These are phyloP conservation scores for Fusarium praegraminearum DNA, from an alignment of 2,329 filamentous ascomycete species.

Conservation along the genomic window DNA sequence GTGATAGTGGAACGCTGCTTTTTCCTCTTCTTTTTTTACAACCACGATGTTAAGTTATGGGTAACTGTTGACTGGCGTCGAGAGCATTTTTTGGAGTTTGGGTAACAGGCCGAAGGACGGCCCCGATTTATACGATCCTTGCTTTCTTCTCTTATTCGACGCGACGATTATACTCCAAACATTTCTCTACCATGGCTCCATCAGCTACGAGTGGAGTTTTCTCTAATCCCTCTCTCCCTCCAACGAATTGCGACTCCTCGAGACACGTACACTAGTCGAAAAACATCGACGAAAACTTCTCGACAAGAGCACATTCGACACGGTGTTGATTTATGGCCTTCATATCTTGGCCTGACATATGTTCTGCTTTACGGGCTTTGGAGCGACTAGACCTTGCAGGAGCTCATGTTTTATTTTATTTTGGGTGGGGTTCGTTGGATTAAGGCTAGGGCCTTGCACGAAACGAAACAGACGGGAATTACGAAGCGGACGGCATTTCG, in stretches of 20 bases:
- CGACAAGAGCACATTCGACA: constrained; percentile 28
- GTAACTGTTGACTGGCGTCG: constrained; percentile 43
- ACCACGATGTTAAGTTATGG: constrained; percentile 43
- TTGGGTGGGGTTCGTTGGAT: constrained; percentile 30
- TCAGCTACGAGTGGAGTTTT: constrained; percentile 22
- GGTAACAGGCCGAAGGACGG: constrained; percentile 41
- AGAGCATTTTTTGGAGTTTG: constrained; percentile 48
- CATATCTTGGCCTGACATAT: constrained; percentile 33
- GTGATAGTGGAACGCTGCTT: constrained; percentile 57
- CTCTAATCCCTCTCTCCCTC: constrained; percentile 24
- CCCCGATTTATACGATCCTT: constrained; percentile 40
- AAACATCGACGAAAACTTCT: constrained; percentile 21
- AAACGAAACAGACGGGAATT: constrained; percentile 27
- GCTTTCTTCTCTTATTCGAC: constrained; percentile 31
- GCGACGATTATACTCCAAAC: constrained; percentile 34
- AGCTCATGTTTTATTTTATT: constrained; percentile 26
- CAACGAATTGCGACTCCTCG: constrained; percentile 26
- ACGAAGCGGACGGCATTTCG: constrained; percentile 19
- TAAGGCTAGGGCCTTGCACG: constrained; percentile 33
- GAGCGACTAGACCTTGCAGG: constrained; percentile 40
- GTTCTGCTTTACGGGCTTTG: constrained; percentile 31
- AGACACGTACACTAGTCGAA: constrained; percentile 15
- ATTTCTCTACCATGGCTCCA: constrained; percentile 28
- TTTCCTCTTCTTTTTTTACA: constrained; percentile 5
- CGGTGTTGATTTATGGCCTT: constrained; percentile 38